phyloP scores from a whole-genome alignment of 1,139 yeast genomes.

The Candida sp. region DNA sequence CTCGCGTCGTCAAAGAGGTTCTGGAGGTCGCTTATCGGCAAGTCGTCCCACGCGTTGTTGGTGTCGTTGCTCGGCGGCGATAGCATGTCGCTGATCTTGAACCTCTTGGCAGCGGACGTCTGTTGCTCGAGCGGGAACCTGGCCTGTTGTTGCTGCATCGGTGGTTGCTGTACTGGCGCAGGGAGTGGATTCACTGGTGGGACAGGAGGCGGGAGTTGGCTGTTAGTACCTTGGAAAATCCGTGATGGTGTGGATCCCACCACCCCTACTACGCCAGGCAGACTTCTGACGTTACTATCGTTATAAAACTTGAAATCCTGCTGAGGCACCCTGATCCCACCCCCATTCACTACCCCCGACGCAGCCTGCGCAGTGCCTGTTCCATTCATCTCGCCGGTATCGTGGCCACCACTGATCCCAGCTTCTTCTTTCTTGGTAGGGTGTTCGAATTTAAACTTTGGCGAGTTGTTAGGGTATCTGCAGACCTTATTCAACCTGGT shows the following conservation, averaged over 20 bases:
- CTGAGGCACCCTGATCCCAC: too few species aligned
- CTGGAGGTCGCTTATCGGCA: constrained; percentile 21
- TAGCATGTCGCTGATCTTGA: constrained; percentile 25
- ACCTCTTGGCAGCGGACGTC: constrained; percentile 2
- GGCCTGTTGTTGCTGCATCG: neutral
- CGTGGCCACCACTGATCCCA: too few species aligned
- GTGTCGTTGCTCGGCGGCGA: constrained; percentile 18
- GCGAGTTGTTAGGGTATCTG: constrained; percentile 37
- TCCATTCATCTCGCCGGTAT: too few species aligned
- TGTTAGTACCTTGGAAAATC: too few species aligned
- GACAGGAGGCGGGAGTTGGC: too few species aligned
- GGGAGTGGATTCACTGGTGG: too few species aligned
- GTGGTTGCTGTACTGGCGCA: neutral
- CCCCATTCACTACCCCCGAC: too few species aligned
- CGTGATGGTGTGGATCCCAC: too few species aligned
- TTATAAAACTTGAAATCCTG: constrained; percentile 1
- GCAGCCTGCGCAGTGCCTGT: too few species aligned
- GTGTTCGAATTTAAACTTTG: constrained; percentile 30
- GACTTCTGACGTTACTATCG: constrained; percentile 1
- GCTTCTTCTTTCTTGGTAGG: neutral
- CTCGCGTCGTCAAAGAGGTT: constrained; percentile 54
- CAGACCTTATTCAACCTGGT: constrained; percentile 52
- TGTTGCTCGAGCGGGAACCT: neutral
- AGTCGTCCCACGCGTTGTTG: constrained; percentile 12
- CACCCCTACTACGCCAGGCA: neutral